A percentile compares a stretch with the other conserved stretches of the same genome.
Conservation (phyloP, 1,139 yeast genomes). For the Zhuliangozyma blackwelliae region DNA sequence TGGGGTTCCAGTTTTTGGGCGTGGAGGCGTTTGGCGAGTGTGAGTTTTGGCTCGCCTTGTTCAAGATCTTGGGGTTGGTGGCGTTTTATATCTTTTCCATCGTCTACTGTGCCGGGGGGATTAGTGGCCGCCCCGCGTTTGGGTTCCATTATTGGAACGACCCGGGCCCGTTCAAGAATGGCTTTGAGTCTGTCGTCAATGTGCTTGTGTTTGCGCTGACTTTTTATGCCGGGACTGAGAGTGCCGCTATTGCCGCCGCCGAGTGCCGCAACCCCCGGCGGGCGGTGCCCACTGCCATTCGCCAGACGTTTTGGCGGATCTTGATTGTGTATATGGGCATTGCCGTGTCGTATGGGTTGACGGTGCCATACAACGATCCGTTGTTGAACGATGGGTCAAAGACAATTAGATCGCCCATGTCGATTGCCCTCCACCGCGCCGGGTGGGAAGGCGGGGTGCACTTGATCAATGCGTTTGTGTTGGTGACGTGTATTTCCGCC, state of each 20-base stretch:
- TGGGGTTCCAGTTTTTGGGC: conserved; percentile 53
- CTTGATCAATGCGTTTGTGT: conserved; percentile 47
- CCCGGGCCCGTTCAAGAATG: conserved; percentile 49
- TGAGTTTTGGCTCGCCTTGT: conserved; percentile 59
- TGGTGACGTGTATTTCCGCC: conserved; percentile 50
- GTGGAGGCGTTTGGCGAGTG: conserved; percentile 63
- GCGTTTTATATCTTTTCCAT: conserved; percentile 59
- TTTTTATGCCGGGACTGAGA: conserved; percentile 56
- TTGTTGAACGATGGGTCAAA: conserved; percentile 20
- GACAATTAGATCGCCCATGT: conserved; percentile 40
- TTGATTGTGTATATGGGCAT: conserved; percentile 53
- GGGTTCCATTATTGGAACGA: conserved; percentile 49
- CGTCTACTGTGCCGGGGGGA: conserved; percentile 65
- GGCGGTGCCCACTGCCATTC: conserved; percentile 56
- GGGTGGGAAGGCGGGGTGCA: conserved; percentile 51
- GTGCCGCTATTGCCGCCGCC: conserved; percentile 53
- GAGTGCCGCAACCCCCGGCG: conserved; percentile 53
- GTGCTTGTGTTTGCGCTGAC: conserved; percentile 69
- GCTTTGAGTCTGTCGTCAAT: conserved; percentile 64
- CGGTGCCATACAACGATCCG: conserved; percentile 51
- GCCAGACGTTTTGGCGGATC: conserved; percentile 54
- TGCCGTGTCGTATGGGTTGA: conserved; percentile 49
- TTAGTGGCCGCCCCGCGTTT: conserved; percentile 48
- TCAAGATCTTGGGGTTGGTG: conserved; percentile 50
- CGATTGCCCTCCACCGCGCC: conserved; percentile 40